Evolutionary conservation across 306 rosid genomes (phyloP), one percentile per base, ranked within the genome.

Genomic region (Begonia fuchsioides): DNA sequence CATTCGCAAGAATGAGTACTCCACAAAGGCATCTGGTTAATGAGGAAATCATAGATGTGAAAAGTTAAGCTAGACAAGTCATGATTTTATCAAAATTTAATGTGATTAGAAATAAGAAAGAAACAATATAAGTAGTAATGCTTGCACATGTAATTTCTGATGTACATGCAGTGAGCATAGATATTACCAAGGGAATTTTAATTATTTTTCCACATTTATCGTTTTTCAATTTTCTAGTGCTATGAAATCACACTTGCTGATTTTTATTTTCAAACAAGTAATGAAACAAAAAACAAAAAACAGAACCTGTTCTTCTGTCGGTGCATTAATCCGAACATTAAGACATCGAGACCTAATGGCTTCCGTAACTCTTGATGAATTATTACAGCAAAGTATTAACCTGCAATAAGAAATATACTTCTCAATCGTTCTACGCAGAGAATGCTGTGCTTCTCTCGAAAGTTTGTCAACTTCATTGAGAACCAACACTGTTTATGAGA

Each of bases 271-370:
- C 35, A 26, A 26, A 26, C 26, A 19, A 19, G 26, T 19, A 19
- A 46, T 10, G n/a, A 6, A n/a, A 17, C 32, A 16, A 47, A 47
- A 47, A 47, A 9, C 50, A 15, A 47, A 5, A 13, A 47, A 26
- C 35, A 4, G 35, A 26, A 79, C 97, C 95, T 90, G 76, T 38
- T 90, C 82, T 52, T 79, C 95, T 40, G 72, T 64, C 14, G 95
- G 95, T 47, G 85, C 92, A 52, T 85, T 81, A 64, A 90, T 73
- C 65, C 85, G 79, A 55, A 81, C 80, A 67, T 81, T 90, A 17
- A 90, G 76, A 76, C 97, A 90, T 26, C 97, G 80, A 45, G 97
- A 90, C 53, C 95, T 79, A 61, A 90, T 84, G 52, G 97, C 97
- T 79, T 90, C 95, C 39, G 87, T 81, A 40, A 90, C 95, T 72